Evolutionary conservation across 23 red algal species (phyloP).

Genomic region (Agarophyton chilense): DNA sequence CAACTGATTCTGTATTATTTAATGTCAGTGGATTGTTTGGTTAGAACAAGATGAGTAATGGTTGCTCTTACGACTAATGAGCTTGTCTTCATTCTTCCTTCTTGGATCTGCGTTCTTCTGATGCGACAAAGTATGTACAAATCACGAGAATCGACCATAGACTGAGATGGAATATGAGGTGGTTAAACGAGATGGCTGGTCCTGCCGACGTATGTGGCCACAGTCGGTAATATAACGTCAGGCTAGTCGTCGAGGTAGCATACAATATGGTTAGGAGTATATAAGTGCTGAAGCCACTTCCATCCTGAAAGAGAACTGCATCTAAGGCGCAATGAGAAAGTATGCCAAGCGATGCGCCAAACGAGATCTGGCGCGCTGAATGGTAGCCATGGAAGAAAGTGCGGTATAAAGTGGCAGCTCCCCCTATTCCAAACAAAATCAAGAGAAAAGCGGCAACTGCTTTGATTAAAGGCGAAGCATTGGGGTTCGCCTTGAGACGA

Average conservation of each 20-base stretch:
- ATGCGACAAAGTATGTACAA: neutral
- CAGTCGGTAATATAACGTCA: conserved; percentile 36
- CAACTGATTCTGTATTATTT: neutral
- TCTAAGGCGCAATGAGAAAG: conserved; percentile 62
- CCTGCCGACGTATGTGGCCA: conserved; percentile 61
- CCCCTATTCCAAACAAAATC: conserved; percentile 45
- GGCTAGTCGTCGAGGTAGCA: conserved; percentile 28
- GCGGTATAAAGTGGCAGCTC: conserved; percentile 72
- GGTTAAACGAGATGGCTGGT: conserved; percentile 19
- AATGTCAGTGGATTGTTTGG: neutral
- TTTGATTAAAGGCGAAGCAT: conserved; percentile 15
- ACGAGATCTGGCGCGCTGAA: conserved; percentile 76
- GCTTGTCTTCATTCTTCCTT: conserved; percentile 20
- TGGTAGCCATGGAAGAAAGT: conserved; percentile 93
- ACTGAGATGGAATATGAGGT: conserved; percentile 48
- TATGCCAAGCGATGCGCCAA: conserved; percentile 63
- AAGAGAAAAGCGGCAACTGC: conserved; percentile 15
- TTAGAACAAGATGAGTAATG: neutral
- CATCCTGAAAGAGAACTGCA: conserved; percentile 35
- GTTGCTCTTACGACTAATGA: neutral
- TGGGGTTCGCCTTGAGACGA: conserved; percentile 20
- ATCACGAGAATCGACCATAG: conserved; percentile 49
- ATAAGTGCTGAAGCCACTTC: neutral
- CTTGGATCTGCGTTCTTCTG: neutral
- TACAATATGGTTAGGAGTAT: conserved; percentile 23